Conservation (phyloP, 805 yeast species). For the Candida boleticola region DNA sequence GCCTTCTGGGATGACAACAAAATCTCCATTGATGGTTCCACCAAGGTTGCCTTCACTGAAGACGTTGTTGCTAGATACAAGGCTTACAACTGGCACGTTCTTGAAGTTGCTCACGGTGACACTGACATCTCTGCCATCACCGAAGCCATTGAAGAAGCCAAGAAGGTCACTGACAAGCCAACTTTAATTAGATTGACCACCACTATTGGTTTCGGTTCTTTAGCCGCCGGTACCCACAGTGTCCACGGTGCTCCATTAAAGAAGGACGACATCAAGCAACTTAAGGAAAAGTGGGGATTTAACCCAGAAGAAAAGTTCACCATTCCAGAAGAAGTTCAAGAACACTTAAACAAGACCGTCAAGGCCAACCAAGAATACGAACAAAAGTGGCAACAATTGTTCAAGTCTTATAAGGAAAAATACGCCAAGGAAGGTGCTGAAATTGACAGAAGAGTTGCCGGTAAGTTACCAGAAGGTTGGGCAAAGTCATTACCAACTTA, state of each 20-base stretch:
- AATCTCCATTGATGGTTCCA: slow-evolving; percentile 94
- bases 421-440: slow-evolving; percentile 81
- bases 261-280: slow-evolving; percentile 85
- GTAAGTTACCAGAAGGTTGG: slow-evolving; percentile 84
- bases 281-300: slow-evolving; percentile 83
- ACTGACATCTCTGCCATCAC: slow-evolving; percentile 68
- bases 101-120: slow-evolving; percentile 79
- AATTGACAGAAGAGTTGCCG: slow-evolving; percentile 70
- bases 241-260: slow-evolving; percentile 98
- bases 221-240: slow-evolving; percentile 77
- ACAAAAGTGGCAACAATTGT: slow-evolving; percentile 68
- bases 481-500: slow-evolving; percentile 72
- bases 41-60: slow-evolving; percentile 88
- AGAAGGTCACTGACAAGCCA: slow-evolving; percentile 78
- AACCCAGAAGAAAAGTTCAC: slow-evolving; percentile 77
- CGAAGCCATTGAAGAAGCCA: slow-evolving; percentile 77
- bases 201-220: slow-evolving; percentile 92
- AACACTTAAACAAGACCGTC: slow-evolving; percentile 57
- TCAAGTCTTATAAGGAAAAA: slow-evolving; percentile 59
- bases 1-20: slow-evolving; percentile 96
- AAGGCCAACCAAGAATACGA: slow-evolving; percentile 66
- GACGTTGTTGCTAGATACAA: slow-evolving; percentile 80
- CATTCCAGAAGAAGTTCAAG: slow-evolving; percentile 82
- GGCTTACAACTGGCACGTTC: slow-evolving; percentile 92
- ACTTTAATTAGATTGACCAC: slow-evolving; percentile 85